phyloP scores from a whole-genome alignment of 1,284 basidiomycete species.

The Cryptococcus neoformans region DNA sequence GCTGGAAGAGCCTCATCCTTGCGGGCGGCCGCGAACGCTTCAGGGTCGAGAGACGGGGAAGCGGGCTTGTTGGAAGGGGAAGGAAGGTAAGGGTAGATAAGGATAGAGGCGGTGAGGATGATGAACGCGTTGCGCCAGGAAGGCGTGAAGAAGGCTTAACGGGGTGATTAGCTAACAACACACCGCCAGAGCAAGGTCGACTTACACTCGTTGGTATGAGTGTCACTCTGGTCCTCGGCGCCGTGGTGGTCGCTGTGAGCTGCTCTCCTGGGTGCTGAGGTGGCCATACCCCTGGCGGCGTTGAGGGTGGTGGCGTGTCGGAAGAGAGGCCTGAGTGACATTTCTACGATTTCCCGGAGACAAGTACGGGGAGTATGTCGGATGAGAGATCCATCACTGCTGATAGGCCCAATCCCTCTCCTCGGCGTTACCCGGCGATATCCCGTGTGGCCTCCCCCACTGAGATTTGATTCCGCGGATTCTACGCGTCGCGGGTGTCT shows the following conservation, averaged over 20 bases:
- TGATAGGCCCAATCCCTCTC: too few species aligned
- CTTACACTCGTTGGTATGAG: slow-evolving; percentile 29
- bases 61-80: slow-evolving; percentile 26
- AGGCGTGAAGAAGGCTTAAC: slow-evolving; percentile 44
- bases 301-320: neutral
- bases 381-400: too few species aligned
- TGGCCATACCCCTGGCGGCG: slow-evolving; percentile 11
- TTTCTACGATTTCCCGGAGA: neutral
- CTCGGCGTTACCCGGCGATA: too few species aligned
- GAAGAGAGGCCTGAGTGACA: slow-evolving; percentile 6
- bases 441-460: too few species aligned
- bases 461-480: too few species aligned
- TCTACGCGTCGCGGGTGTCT: too few species aligned
- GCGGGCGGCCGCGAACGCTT: slow-evolving; percentile 17
- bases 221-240: slow-evolving; percentile 11
- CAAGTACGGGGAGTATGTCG: too few species aligned
- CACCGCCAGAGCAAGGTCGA: neutral
- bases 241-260: slow-evolving; percentile 17
- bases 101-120: slow-evolving; percentile 27
- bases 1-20: slow-evolving; percentile 23
- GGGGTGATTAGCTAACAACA: neutral
- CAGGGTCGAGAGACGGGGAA: slow-evolving; percentile 39
- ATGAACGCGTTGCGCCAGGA: slow-evolving; percentile 42
- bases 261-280: slow-evolving; percentile 19
- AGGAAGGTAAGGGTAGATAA: slow-evolving; percentile 42